Evolutionary conservation across 176 grass and related monocot genomes (phyloP), one percentile per base, ranked within the genome.

Genomic region (Luzula sylvatica): DNA sequence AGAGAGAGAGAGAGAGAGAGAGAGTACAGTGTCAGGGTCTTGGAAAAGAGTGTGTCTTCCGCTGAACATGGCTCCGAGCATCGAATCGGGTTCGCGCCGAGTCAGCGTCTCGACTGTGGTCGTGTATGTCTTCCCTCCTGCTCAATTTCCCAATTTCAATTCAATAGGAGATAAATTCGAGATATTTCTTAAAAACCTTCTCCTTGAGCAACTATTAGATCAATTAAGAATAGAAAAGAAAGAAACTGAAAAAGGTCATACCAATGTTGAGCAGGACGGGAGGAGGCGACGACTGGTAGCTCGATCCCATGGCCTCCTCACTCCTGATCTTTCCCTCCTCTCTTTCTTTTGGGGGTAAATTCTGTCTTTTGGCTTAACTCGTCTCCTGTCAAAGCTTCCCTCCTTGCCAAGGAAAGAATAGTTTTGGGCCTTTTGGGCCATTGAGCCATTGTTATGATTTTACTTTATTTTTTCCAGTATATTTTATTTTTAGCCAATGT

Each of bases 1-100:
- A n/a, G n/a, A n/a, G n/a, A n/a, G n/a, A n/a, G n/a, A n/a, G n/a
- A n/a, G 24, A 38, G 41, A 41, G 23, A 32, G 9, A 55, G 28
- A 38, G 7, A 46, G 4, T 65, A 87, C 83, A 77, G 73, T 82
- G 51, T 70, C 24, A 20, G 74, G 27, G 47, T 94, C 69, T 1
- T 42, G 56, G 50, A 46, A 49, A 66, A 95, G 52, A 42, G 61
- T 78, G 79, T 88, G 76, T 62, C 83, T 71, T 17, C 83, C 83
- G 69, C 89, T 95, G 71, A 95, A 88, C 89, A 95, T 95, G 44
- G 83, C 83, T 58, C 66, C 83, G 32, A 95, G 73, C 89, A 88
- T 88, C 61, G 89, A 95, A 7, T 77, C 66, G 43, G 89, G 77
- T 42, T 95, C 89, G 58, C 83, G 73, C 51, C 81, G 80, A 32